Percentiles rank a stretch among this genome's conserved stretches.
phyloP scores from a whole-genome alignment of 1,284 basidiomycete genomes.

The Cryptococcus floricola region DNA sequence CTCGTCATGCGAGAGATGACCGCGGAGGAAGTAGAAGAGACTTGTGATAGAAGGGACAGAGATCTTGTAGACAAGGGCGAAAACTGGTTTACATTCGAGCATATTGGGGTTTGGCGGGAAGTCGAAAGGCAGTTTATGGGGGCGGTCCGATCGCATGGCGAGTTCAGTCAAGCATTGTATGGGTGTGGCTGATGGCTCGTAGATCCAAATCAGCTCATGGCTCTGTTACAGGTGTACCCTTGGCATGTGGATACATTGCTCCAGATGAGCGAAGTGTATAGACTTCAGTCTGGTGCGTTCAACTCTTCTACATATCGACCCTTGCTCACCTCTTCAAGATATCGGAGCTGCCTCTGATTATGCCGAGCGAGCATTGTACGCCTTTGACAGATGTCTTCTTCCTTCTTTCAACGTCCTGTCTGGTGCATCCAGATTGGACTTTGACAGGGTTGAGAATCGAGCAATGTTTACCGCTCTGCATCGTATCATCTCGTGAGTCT shows the following conservation, averaged over 20 bases:
- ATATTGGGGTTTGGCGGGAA: conserved; percentile 73
- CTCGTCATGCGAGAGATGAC: conserved; percentile 61
- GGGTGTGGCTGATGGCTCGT: background rate
- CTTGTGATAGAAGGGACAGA: conserved; percentile 53
- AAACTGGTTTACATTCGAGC: conserved; percentile 81
- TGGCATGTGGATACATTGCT: conserved; percentile 90
- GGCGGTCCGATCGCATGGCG: conserved; percentile 73
- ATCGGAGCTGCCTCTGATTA: conserved; percentile 77
- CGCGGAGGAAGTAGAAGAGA: conserved; percentile 56
- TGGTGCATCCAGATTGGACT: conserved; percentile 77
- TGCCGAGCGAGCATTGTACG: conserved; percentile 78
- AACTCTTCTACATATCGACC: background rate
- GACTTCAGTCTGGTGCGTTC: conserved; percentile 69
- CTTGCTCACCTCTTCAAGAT: conserved; percentile 53
- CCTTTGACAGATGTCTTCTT: conserved; percentile 80
- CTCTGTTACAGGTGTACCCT: conserved; percentile 52
- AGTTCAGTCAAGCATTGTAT: conserved; percentile 22
- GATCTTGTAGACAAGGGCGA: conserved; percentile 53
- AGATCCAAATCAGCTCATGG: conserved; percentile 53
- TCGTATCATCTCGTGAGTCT: conserved; percentile 65
- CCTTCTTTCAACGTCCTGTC: conserved; percentile 76
- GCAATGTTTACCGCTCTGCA: conserved; percentile 60
- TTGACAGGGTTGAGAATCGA: conserved; percentile 56
- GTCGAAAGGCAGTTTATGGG: conserved; percentile 74
- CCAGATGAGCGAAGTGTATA: conserved; percentile 71